Conservation (phyloP, 2,329 filamentous ascomycete genomes). For the Pseudocercospora vitis region DNA sequence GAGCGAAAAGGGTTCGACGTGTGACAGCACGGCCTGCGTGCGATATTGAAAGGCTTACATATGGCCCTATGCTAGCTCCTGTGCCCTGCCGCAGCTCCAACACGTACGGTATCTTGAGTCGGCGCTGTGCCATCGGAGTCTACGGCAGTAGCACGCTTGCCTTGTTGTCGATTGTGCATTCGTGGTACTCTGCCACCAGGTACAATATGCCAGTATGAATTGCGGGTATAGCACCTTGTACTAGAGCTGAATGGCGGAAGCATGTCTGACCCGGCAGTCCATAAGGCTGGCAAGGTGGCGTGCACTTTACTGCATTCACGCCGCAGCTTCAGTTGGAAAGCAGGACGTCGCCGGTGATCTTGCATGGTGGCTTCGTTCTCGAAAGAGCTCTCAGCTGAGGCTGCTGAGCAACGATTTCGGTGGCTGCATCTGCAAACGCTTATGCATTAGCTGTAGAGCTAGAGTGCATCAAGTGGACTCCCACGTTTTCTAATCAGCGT, state of each 20-base stretch:
- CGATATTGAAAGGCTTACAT: background rate
- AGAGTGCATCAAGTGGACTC: background rate
- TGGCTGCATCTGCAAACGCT: constrained; percentile 1
- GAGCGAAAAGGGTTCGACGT: background rate
- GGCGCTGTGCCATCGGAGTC: background rate
- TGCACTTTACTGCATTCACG: background rate
- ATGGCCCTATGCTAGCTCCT: too few species aligned
- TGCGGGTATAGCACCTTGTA: background rate
- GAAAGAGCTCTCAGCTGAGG: background rate
- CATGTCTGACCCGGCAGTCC: background rate
- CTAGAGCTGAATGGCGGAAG: background rate
- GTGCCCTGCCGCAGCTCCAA: background rate
- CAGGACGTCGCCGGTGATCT: background rate
- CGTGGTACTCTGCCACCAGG: background rate
- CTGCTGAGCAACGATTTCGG: background rate
- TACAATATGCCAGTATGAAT: background rate
- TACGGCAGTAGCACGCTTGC: background rate
- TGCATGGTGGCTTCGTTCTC: background rate
- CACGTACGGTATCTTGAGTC: background rate
- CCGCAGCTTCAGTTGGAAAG: background rate
- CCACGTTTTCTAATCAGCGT: background rate
- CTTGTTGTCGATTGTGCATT: background rate
- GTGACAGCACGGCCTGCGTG: background rate
- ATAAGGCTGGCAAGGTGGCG: background rate
- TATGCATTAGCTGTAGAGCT: background rate